Conservation (phyloP, 106 monocot genomes). For the Ottelia alismoides region DNA sequence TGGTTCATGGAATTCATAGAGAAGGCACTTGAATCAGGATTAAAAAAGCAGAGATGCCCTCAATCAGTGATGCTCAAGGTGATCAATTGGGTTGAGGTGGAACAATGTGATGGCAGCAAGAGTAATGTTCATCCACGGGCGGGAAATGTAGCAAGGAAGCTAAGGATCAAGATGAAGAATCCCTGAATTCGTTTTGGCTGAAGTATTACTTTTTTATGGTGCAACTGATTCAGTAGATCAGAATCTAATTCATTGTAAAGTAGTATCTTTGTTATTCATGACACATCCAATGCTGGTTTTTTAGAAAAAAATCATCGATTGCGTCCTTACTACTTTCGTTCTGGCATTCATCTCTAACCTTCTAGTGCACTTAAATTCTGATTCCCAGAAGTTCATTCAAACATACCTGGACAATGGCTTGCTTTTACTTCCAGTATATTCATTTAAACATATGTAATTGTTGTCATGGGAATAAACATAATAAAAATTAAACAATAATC, state of each 20-base stretch:
- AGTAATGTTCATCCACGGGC: slow-evolving; percentile 60
- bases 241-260: background rate
- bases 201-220: slow-evolving; percentile 1
- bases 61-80: slow-evolving; percentile 67
- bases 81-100: slow-evolving; percentile 90
- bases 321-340: no score
- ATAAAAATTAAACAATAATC: no score
- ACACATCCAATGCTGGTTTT: no score
- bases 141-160: slow-evolving; percentile 33
- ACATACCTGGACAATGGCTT: no score
- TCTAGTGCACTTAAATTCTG: no score
- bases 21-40: slow-evolving; percentile 38
- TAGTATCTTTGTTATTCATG: no score
- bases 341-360: no score
- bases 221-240: background rate
- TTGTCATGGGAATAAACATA: no score
- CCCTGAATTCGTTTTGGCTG: slow-evolving; percentile 12
- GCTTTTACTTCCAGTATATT: no score
- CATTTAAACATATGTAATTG: no score
- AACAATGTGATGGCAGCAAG: slow-evolving; percentile 49
- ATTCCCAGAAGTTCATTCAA: no score
- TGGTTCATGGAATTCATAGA: slow-evolving; percentile 97
- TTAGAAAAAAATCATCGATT: no score
- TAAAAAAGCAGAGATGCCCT: slow-evolving; percentile 39
- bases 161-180: slow-evolving; percentile 59